Conservation (phyloP, 2,329 filamentous ascomycete species). For the Neonectria ditissima region DNA sequence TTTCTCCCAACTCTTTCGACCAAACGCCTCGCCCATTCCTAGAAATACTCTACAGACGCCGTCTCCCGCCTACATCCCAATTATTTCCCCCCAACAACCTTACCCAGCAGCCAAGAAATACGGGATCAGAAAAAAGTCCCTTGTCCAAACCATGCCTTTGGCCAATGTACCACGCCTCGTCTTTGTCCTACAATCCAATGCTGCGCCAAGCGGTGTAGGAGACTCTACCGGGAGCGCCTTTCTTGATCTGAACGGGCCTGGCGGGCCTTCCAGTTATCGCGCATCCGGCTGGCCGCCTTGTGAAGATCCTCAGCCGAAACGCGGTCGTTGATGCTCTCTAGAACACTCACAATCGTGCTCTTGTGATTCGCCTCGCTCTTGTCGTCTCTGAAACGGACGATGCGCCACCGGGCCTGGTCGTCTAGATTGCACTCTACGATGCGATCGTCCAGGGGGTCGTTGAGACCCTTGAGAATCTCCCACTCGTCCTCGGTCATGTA, state of each 20-base stretch:
- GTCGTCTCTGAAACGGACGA: constrained; percentile 91
- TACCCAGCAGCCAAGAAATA: not conserved
- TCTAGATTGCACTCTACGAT: constrained; percentile 94
- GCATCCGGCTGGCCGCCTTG: constrained; percentile 75
- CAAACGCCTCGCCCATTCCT: constrained; percentile 39
- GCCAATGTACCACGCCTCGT: not conserved
- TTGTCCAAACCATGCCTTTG: not conserved
- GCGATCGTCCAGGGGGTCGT: constrained; percentile 83
- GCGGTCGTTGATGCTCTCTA: constrained; percentile 88
- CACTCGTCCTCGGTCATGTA: constrained; percentile 82
- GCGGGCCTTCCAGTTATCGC: constrained; percentile 82
- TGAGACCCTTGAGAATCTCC: constrained; percentile 80
- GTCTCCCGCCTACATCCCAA: not conserved
- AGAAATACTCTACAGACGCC: constrained; percentile 34
- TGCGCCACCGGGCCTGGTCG: constrained; percentile 80
- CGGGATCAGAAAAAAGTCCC: not conserved
- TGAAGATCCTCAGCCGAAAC: constrained; percentile 87
- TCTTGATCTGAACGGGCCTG: constrained; percentile 51
- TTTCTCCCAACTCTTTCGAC: constrained; percentile 22
- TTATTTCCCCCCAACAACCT: not conserved
- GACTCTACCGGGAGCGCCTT: constrained; percentile 28
- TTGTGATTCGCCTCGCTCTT: constrained; percentile 93
- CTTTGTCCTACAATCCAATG: not conserved
- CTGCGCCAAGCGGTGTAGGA: not conserved
- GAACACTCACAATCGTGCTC: constrained; percentile 83